Base-by-base conservation (phyloP, 768 basidiomycete genomes). In the Boletus subparvulus region DNA sequence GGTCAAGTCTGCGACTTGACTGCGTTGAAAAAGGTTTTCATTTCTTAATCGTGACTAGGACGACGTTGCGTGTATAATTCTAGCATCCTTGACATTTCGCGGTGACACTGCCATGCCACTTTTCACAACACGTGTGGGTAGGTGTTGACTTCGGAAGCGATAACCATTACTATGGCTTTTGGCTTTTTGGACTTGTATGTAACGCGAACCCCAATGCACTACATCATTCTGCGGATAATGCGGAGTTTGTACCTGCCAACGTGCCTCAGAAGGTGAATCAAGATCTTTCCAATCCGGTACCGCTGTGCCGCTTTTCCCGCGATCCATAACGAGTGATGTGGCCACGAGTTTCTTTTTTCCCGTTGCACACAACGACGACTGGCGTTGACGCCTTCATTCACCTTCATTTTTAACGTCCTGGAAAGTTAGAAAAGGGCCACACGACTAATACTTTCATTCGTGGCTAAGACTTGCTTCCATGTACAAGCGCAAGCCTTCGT, bases 11-110 rank as follows among this genome's bases (percentile, higher is more conserved):
- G 85, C 65, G 75, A 82, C 32, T 88, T 90, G 63, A 71, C 73
- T 11, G 81, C 82, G 21, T 74, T 98, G 52, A 81, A 84, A 62
- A 97, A 95, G 73, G 95, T 98, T 17, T 97, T 88, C 71, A 90
- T 98, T 57, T 93, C 93, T 52, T 96, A 74, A 79, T n/a, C 11
- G 36, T 9, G 42, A 33, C 50, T 17, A 16, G 41, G 17, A 36
- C 47, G 30, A 53, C 19, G 16, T 43, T 24, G 24, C 43, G 19
- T 45, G 42, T 39, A 50, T 37, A 33, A 43, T 55, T 47, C 24
- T 24, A 13, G 14, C 16, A 41, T 28, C 41, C 26, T 33, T 21
- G n/a, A 28, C 58, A 54, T 11, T 39, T 40, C 26, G 9, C 24
- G 35, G 32, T 37, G 32, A 28, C 26, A 19, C 39, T 37, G 24